Evolutionary conservation across 371 early-diverging fungal species (phyloP).

Genomic region (Apophysomyces sp.): DNA sequence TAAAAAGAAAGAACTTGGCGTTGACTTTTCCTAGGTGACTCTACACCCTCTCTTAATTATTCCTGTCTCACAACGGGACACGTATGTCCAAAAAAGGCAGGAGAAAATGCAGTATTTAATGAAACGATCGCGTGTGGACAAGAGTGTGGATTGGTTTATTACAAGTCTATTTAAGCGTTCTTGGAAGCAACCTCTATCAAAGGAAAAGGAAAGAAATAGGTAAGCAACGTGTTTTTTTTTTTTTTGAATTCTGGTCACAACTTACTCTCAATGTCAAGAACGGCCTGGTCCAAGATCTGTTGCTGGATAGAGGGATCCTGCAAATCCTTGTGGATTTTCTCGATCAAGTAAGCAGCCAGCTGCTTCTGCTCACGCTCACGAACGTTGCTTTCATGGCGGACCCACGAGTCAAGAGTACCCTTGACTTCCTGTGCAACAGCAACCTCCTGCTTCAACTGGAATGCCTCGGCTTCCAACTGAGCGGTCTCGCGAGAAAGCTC

Average conservation of each 20-base stretch:
- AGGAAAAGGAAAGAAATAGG: background rate
- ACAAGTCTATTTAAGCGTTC: constrained; percentile 17
- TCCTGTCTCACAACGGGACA: no score
- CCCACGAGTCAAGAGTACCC: constrained; percentile 92
- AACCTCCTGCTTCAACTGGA: constrained; percentile 91
- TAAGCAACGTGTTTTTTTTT: background rate
- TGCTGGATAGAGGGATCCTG: constrained; percentile 76
- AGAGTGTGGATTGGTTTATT: background rate
- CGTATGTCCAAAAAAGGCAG: no score
- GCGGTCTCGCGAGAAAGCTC: constrained; percentile 95
- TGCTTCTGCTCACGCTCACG: constrained; percentile 94
- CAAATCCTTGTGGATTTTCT: constrained; percentile 79
- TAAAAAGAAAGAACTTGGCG: no score
- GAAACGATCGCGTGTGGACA: no score
- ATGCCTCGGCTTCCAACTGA: constrained; percentile 88
- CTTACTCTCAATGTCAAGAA: constrained; percentile 56
- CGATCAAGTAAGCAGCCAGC: constrained; percentile 84
- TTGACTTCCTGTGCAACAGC: constrained; percentile 84
- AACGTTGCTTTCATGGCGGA: constrained; percentile 90
- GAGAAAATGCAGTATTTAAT: no score
- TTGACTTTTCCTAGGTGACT: no score
- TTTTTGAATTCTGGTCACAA: background rate
- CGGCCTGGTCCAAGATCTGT: constrained; percentile 56
- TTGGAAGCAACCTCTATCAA: constrained; percentile 24
- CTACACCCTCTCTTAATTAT: no score